Evolutionary conservation across 202 grass and related monocot genomes (phyloP).

Genomic region (Panicum hallii): DNA sequence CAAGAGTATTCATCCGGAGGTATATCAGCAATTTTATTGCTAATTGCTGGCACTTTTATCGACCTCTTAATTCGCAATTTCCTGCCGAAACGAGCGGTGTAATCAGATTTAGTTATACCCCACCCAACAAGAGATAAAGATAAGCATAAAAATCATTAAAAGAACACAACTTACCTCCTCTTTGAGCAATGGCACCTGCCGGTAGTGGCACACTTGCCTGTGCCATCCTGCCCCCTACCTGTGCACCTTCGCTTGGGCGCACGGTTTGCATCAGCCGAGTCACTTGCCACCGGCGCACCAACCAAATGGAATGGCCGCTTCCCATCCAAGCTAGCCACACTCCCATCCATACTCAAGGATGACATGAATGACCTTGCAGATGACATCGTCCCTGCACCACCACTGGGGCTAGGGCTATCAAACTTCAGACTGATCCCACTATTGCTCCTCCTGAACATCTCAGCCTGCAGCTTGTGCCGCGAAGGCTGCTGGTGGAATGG

Average conservation of each 20-base stretch:
- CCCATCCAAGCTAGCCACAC: slow-evolving; percentile 80
- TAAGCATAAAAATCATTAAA: background rate
- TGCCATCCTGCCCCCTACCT: slow-evolving; percentile 70
- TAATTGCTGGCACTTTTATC: slow-evolving; percentile 93
- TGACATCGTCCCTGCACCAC: slow-evolving; percentile 57
- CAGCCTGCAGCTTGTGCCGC: slow-evolving; percentile 81
- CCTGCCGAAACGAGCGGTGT: slow-evolving; percentile 49
- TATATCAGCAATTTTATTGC: slow-evolving; percentile 92
- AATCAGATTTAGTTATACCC: slow-evolving; percentile 19
- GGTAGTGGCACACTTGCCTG: slow-evolving; percentile 64
- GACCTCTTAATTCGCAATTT: slow-evolving; percentile 91
- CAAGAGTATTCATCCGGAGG: slow-evolving; percentile 94
- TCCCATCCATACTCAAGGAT: slow-evolving; percentile 88
- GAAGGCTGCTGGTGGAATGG: slow-evolving; percentile 65
- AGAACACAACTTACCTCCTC: slow-evolving; percentile 66
- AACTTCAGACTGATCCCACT: slow-evolving; percentile 88
- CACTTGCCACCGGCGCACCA: slow-evolving; percentile 57
- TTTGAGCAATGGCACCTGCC: slow-evolving; percentile 94
- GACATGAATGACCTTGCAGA: slow-evolving; percentile 80
- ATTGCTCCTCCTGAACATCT: slow-evolving; percentile 81
- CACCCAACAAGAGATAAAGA: slow-evolving; percentile 23
- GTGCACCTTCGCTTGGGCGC: slow-evolving; percentile 66
- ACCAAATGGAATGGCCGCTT: slow-evolving; percentile 79
- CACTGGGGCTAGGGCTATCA: slow-evolving; percentile 52
- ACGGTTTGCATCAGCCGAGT: slow-evolving; percentile 60